Base-by-base conservation (phyloP, 2,329 filamentous ascomycete species). In the Hymenoscyphus fructigenus region DNA sequence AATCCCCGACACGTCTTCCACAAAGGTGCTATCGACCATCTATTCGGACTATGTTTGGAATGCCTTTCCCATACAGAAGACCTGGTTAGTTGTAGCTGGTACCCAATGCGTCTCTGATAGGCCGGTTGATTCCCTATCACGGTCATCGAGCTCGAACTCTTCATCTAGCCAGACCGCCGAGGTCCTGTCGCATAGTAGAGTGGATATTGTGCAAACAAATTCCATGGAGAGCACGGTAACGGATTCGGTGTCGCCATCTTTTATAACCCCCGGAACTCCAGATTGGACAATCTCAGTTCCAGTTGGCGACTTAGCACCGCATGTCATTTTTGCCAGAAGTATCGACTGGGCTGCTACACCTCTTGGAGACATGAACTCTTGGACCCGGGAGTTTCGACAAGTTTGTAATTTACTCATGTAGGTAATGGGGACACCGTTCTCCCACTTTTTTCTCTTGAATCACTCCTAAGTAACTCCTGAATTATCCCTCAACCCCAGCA, bases 321-420 rank as follows among this genome's bases (percentile, higher is more conserved):
- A 94, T 73, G 88, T 93, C 55, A 84, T 82, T 50, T 90, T 93
- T 69, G 88, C 89, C 15, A 85, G 90, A 57, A 86, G 84, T 26
- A 76, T 89, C 23, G 88, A 93, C 75, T 95, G 91, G 91, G 84
- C 83, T 0, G 80, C 83, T 0, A 94, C 91, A 1, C 80, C 88
- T 1, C 79, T 95, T 1, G 91, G 91, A 0, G 88, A 90, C 0
- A 91, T 94, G 47, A 87, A 90, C 67, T 77, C 84, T 17, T 90
- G 92, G 70, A 78, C 93, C 56, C 84, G 90, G 56, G 89, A 92
- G 69, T 79, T 95, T 60, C 84, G 91, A 57, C 85, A 87, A 69
- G 89, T 93, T 85, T 88, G 89, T 55, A 93, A 93, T 74, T 77
- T 94, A 53, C 85, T 95, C 70, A 92, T 95, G 90, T n/a, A n/a